A percentile compares a stretch with the other conserved stretches of the same genome.
Conservation (phyloP, 2,329 filamentous ascomycete species). For the Clonostachys solani region DNA sequence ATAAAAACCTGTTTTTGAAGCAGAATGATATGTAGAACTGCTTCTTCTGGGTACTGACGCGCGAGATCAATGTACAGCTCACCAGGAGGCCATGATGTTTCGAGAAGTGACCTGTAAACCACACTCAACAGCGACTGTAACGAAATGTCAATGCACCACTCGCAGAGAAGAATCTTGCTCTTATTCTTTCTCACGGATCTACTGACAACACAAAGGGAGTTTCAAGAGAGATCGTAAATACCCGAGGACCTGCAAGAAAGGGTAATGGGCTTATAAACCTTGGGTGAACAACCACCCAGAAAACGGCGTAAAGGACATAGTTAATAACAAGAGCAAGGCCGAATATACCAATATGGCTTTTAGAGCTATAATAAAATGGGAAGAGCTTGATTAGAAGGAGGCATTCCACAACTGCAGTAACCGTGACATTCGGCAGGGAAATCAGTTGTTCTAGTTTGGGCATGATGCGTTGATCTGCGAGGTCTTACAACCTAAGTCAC, state of each 20-base stretch:
- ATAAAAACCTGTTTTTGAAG: conserved; percentile 10
- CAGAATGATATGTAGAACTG: conserved; percentile 11
- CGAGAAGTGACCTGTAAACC: conserved; percentile 7
- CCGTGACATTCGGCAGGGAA: conserved; percentile 14
- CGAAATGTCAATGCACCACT: too few relatives aligned
- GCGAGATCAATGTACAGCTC: conserved; percentile 16
- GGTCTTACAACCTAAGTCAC: too few relatives aligned
- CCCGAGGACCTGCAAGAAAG: conserved; percentile 5
- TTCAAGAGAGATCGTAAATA: neutral
- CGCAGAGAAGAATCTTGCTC: too few relatives aligned
- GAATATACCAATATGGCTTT: conserved; percentile 7
- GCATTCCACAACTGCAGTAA: conserved; percentile 14
- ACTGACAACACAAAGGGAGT: too few relatives aligned
- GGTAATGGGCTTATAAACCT: conserved; percentile 5
- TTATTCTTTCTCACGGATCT: too few relatives aligned
- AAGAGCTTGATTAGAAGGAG: conserved; percentile 17
- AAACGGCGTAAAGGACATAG: conserved; percentile 4
- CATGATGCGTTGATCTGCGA: too few relatives aligned
- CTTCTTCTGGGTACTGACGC: conserved; percentile 12
- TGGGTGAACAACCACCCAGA: conserved; percentile 7
- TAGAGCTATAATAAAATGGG: conserved; percentile 8
- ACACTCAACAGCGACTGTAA: conserved; percentile 7
- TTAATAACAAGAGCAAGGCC: conserved; percentile 2
- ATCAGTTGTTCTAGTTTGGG: conserved; percentile 5
- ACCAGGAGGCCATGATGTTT: conserved; percentile 12